Evolutionary conservation across 2,329 filamentous ascomycete species (phyloP).

Genomic region (Huntiella savannae): DNA sequence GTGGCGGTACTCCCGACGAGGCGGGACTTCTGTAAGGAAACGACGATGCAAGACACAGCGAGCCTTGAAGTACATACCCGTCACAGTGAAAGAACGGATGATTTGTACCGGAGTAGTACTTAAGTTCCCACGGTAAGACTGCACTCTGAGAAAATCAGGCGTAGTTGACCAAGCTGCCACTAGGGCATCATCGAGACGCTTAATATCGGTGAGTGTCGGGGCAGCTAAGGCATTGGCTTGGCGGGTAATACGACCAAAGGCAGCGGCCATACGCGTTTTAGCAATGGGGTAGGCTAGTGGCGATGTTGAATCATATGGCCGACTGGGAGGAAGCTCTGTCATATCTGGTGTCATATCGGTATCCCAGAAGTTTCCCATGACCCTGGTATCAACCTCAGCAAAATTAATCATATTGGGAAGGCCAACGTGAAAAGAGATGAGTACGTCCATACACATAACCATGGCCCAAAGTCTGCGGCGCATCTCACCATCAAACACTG

Average conservation of each 20-base stretch:
- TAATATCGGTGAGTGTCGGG: constrained; percentile 29
- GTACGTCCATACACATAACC: constrained; percentile 37
- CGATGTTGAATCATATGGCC: constrained; percentile 41
- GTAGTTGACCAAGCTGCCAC: constrained; percentile 26
- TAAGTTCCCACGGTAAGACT: constrained; percentile 28
- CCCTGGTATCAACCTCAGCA: constrained; percentile 41
- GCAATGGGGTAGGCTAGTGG: constrained; percentile 34
- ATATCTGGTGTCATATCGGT: constrained; percentile 42
- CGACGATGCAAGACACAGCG: constrained; percentile 36
- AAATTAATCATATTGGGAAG: constrained; percentile 46
- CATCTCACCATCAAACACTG: constrained; percentile 35
- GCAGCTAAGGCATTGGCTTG: constrained; percentile 29
- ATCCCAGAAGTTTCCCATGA: constrained; percentile 44
- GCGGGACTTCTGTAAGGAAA: constrained; percentile 27
- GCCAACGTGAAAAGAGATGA: constrained; percentile 49
- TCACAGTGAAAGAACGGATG: constrained; percentile 34
- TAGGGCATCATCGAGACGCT: constrained; percentile 27
- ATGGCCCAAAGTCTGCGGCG: constrained; percentile 33
- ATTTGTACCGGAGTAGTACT: constrained; percentile 24
- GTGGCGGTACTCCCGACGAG: constrained; percentile 28
- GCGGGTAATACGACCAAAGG: constrained; percentile 30
- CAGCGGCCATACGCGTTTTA: constrained; percentile 28
- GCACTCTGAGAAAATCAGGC: constrained; percentile 29
- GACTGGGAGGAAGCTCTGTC: constrained; percentile 32
- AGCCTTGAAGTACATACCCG: constrained; percentile 33